Evolutionary conservation across 768 basidiomycete species (phyloP), one percentile per base, ranked within the genome.

Genomic region (Leucosporidium yakuticum): DNA sequence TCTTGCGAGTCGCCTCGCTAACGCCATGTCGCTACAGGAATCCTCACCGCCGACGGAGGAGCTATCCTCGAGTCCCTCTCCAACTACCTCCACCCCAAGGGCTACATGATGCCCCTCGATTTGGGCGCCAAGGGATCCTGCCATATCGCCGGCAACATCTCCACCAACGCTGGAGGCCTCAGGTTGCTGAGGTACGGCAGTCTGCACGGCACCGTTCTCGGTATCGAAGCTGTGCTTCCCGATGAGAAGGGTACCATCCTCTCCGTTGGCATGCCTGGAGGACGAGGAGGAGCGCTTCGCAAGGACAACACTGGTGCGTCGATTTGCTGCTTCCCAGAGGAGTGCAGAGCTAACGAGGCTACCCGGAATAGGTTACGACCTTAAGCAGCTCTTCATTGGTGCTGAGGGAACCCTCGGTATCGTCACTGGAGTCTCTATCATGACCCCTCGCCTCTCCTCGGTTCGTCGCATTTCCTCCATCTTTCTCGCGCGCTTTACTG

Each of bases 301-400:
- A 99, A 99, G 80, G 96, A 98, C 79, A 98, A 98, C 77, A 98
- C 96, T 4, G 94, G 93, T 61, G 47, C 20, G 47, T 49, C n/a
- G 12, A 27, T 14, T 25, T 36, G 23, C 7, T 19, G n/a, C 27
- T 20, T 34, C 31, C 31, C 1, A n/a, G 17, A 19, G 55, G 21
- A 8, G 25, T 20, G 8, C 55, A 17, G 49, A 50, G 25, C 36
- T 54, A 34, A 62, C 36, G 21, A 12, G 14, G 14, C 1, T 20
- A 23, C 12, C 31, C 17, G 55, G 57, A 9, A 32, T 74, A 92
- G 95, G 96, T 19, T 97, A 96, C 77, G 96, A 99, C 78, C 83
- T 99, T 56, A 98, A 99, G 79, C 96, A 99, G 76, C 84, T 99
- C 23, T 99, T 98, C 80, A 96, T 99, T 73, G 96, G 96, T 19